Conservation (phyloP, 495 filamentous ascomycete species). For the Neurospora sp. region DNA sequence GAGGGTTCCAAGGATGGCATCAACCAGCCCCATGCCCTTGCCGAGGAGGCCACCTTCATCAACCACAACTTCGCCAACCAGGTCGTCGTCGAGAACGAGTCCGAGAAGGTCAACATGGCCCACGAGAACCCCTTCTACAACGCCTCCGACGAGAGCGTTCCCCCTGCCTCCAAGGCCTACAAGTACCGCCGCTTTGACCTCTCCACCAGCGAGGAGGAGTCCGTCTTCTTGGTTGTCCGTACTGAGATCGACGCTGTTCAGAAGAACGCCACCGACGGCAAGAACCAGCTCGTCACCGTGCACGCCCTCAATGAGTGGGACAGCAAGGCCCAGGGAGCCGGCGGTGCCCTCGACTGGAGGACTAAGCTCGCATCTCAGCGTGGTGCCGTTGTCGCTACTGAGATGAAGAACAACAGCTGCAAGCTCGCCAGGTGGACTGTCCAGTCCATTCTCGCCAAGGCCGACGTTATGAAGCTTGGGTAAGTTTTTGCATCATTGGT, state of each 20-base stretch:
- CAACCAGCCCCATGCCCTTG: slow-evolving; percentile 82
- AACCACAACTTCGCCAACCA: slow-evolving; percentile 98
- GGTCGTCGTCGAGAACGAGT: slow-evolving; percentile 72
- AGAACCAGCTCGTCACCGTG: slow-evolving; percentile 81
- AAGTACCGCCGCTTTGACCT: slow-evolving; percentile 96
- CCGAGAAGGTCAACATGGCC: slow-evolving; percentile 65
- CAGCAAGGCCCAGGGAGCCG: slow-evolving; percentile 88
- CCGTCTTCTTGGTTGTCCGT: slow-evolving; percentile 81
- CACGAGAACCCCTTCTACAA: slow-evolving; percentile 98
- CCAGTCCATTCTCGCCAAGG: slow-evolving; percentile 89
- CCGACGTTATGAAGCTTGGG: slow-evolving; percentile 96
- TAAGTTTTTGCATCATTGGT: slow-evolving; percentile 28
- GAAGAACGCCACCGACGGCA: slow-evolving; percentile 81
- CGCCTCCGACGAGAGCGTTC: slow-evolving; percentile 80
- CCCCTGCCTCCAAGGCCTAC: slow-evolving; percentile 90
- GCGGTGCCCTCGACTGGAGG: slow-evolving; percentile 92
- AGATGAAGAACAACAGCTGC: slow-evolving; percentile 99
- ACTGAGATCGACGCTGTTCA: slow-evolving; percentile 94
- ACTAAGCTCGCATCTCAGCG: slow-evolving; percentile 84
- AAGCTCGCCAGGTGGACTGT: slow-evolving; percentile 96
- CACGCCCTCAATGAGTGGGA: slow-evolving; percentile 99
- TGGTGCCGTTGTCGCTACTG: slow-evolving; percentile 95
- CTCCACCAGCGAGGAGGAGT: slow-evolving; percentile 83
- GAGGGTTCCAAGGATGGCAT: slow-evolving; percentile 91
- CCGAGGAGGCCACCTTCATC: slow-evolving; percentile 96